A percentile compares a stretch with the other conserved stretches of the same genome.
These are phyloP conservation scores for Encephalitozoon romaleae DNA, from an alignment of 371 early-diverging fungal species.

Conservation along the genomic window DNA sequence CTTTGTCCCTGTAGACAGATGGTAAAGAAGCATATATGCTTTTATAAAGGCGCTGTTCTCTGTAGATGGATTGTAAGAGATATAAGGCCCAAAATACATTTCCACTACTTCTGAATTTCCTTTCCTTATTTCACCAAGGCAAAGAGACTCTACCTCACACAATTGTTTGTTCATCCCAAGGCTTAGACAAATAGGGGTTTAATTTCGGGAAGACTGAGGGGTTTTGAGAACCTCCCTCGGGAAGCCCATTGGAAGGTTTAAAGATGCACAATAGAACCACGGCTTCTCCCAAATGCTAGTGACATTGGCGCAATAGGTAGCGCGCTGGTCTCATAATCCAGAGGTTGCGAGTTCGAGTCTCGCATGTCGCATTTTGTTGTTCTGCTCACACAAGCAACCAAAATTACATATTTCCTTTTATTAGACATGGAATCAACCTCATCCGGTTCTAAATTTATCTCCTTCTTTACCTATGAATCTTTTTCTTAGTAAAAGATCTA, in stretches of 20 bases:
- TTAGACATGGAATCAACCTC: too few species aligned
- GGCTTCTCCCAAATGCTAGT: conserved; percentile 15
- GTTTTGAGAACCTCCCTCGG: background rate
- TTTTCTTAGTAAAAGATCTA: conserved; percentile 42
- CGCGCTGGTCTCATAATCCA: conserved; percentile 65
- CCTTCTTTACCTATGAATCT: conserved; percentile 38
- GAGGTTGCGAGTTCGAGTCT: conserved; percentile 63
- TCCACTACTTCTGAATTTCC: background rate
- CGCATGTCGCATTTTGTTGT: conserved; percentile 34
- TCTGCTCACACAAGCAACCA: too few species aligned
- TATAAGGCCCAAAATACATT: conserved; percentile 6
- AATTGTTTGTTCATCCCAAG: conserved; percentile 7
- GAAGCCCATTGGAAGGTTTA: background rate
- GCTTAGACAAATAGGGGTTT: background rate
- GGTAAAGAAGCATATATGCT: background rate
- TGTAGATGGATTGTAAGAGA: background rate
- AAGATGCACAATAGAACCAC: background rate
- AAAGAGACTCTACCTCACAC: background rate
- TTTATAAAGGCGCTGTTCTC: conserved; percentile 3
- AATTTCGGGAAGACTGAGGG: background rate
- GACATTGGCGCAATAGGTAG: conserved; percentile 63
- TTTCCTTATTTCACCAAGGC: background rate
- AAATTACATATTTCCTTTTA: too few species aligned
- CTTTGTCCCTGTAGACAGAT: background rate
- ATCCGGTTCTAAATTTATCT: background rate